Conservation (phyloP, 306 rosid genomes). For the Prunus padus region DNA sequence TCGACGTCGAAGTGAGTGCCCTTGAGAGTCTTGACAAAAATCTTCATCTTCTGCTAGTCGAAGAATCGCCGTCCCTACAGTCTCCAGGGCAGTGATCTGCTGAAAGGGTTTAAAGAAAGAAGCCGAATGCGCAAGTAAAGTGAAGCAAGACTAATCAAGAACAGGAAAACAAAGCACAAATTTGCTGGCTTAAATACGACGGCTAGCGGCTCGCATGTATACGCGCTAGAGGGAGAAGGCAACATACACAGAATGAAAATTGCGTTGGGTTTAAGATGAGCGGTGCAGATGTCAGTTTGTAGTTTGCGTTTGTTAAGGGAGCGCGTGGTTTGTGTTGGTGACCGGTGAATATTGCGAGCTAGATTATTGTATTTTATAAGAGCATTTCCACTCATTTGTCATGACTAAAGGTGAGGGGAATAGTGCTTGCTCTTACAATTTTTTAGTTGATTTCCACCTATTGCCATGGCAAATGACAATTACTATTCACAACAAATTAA, state of each 20-base stretch:
- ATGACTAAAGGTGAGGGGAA: too few species aligned
- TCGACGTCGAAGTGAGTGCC: constrained; percentile 87
- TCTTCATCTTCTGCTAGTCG: constrained; percentile 58
- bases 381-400: too few species aligned
- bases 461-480: too few species aligned
- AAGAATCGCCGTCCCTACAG: constrained; percentile 32
- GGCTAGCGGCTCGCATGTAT: rapidly evolving
- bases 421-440: too few species aligned
- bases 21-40: constrained; percentile 85
- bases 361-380: constrained; percentile 25
- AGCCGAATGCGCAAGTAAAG: constrained; percentile 35
- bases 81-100: constrained; percentile 32
- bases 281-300: not conserved
- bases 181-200: constrained; percentile 24
- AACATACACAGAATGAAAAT: too few species aligned
- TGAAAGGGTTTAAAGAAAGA: constrained; percentile 26
- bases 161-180: not conserved
- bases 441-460: too few species aligned
- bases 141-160: not conserved
- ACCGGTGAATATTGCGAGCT: not conserved
- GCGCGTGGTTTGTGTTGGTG: not conserved
- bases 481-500: too few species aligned
- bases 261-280: not conserved
- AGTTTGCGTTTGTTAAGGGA: too few species aligned
- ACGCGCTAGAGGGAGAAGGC: not conserved